phyloP scores from a whole-genome alignment of 2,329 filamentous ascomycete genomes.

The Epichloe brachyelytri region DNA sequence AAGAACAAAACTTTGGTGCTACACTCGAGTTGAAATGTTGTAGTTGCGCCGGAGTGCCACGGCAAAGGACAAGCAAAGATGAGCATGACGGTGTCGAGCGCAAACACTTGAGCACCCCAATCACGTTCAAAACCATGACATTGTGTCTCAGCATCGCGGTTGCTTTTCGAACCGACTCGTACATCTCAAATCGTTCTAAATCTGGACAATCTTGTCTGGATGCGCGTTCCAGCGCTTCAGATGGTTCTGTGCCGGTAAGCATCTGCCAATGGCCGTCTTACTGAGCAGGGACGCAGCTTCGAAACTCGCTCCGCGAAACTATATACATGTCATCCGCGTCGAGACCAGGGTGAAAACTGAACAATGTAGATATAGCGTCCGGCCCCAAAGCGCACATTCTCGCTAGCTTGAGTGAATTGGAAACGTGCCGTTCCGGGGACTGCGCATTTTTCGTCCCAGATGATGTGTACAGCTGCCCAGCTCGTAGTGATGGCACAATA shows the following conservation, averaged over 20 bases:
- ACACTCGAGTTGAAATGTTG: too few species aligned
- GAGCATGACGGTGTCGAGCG: too few species aligned
- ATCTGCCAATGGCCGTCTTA: too few species aligned
- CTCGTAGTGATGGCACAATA: neutral
- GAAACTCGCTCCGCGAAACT: neutral
- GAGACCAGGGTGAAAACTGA: neutral
- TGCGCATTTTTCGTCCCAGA: neutral
- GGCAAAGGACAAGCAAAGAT: too few species aligned
- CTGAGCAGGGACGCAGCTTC: neutral
- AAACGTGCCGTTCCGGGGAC: neutral
- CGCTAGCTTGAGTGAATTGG: neutral
- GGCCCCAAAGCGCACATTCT: neutral
- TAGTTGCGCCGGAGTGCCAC: too few species aligned
- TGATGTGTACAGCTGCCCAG: neutral
- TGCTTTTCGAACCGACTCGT: too few species aligned
- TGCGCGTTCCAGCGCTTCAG: too few species aligned
- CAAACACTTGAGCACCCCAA: too few species aligned
- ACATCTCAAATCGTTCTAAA: too few species aligned
- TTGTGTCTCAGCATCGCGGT: neutral
- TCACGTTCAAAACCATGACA: neutral
- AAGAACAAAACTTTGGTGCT: too few species aligned
- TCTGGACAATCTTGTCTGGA: too few species aligned
- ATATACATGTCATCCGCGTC: neutral
- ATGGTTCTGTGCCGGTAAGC: too few species aligned
- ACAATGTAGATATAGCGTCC: neutral